Conservation (phyloP, 345 rosid genomes). For the Abelmoschus esculentus region DNA sequence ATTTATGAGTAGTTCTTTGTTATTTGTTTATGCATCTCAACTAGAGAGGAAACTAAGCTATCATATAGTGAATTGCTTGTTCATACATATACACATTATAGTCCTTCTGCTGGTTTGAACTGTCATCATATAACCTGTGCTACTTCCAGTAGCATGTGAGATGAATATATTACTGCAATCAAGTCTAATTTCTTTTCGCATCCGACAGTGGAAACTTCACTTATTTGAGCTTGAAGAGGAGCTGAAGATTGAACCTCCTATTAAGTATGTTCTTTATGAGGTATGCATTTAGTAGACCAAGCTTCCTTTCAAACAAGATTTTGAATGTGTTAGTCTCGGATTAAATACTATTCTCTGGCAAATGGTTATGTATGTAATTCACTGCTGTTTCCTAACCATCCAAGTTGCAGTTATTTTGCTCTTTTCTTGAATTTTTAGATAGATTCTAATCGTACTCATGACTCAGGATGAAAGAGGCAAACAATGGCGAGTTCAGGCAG, state of each 20-base stretch:
- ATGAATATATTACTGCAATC: too few relatives aligned
- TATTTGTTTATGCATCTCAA: background rate
- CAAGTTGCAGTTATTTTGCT: too few relatives aligned
- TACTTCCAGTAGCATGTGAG: too few relatives aligned
- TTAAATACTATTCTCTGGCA: background rate
- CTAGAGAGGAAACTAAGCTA: background rate
- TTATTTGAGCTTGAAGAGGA: constrained; percentile 89
- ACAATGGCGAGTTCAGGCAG: constrained; percentile 76
- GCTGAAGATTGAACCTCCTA: constrained; percentile 63
- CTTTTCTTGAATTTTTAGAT: background rate
- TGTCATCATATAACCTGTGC: too few relatives aligned
- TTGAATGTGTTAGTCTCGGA: background rate
- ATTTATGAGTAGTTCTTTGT: background rate
- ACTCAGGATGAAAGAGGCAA: constrained; percentile 75
- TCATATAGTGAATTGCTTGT: background rate
- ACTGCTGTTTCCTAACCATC: too few relatives aligned
- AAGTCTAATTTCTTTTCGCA: too few relatives aligned
- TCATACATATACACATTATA: constrained; percentile 9
- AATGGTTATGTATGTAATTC: background rate
- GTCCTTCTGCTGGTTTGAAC: too few relatives aligned
- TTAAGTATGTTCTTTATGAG: constrained; percentile 80
- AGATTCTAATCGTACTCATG: too few relatives aligned
- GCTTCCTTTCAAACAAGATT: background rate
- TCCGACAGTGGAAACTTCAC: background rate
- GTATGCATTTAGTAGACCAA: constrained; percentile 16